Percentiles rank a stretch among this genome's conserved stretches.
Conservation (phyloP, 257 asterid genomes). For the Primulina eburnea region DNA sequence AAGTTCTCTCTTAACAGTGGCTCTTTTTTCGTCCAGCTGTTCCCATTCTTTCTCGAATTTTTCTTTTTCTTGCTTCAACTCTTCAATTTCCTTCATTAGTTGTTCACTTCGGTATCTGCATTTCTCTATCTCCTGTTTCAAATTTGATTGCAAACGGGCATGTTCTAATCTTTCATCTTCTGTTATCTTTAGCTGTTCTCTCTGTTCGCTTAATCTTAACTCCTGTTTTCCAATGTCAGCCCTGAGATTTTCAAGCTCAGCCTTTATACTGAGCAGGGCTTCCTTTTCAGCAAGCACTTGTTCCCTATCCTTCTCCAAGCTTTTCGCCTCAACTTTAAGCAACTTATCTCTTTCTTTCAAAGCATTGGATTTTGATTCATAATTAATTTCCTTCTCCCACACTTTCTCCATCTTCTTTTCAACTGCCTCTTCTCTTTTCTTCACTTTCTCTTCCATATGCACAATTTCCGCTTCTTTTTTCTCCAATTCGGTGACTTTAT, state of each 20-base stretch:
- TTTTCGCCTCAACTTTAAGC: constrained; percentile 60
- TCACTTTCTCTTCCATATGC: constrained; percentile 86
- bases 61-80: constrained; percentile 78
- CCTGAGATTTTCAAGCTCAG: constrained; percentile 65
- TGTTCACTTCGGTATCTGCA: constrained; percentile 64
- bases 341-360: constrained; percentile 77
- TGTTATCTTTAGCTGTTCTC: constrained; percentile 69
- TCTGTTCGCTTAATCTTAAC: constrained; percentile 51
- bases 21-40: constrained; percentile 73
- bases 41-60: constrained; percentile 97
- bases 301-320: constrained; percentile 58
- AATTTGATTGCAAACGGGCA: constrained; percentile 65
- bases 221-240: constrained; percentile 57
- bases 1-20: constrained; percentile 58
- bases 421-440: constrained; percentile 73
- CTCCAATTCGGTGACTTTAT: constrained; percentile 68
- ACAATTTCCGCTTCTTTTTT: constrained; percentile 74
- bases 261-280: constrained; percentile 49
- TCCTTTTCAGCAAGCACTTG: constrained; percentile 58
- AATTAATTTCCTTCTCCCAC: constrained; percentile 64
- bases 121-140: constrained; percentile 84
- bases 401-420: constrained; percentile 75
- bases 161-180: constrained; percentile 79
- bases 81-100: constrained; percentile 69
- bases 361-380: constrained; percentile 61